phyloP scores from a whole-genome alignment of 2,329 filamentous ascomycete genomes.

The Paecilomyces sp. region DNA sequence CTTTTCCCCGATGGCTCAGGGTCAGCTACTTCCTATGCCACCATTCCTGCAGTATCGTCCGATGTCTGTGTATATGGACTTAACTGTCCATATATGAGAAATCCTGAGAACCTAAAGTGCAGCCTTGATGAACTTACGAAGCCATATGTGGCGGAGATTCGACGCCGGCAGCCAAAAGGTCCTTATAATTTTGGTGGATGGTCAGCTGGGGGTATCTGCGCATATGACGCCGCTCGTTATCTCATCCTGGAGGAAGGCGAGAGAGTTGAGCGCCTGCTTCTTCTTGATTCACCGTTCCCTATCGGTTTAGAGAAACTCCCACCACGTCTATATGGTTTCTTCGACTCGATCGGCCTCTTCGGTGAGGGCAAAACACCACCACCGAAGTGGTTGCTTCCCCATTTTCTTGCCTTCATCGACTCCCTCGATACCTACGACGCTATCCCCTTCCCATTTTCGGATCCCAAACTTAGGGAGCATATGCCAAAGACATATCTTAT shows the following conservation, averaged over 20 bases:
- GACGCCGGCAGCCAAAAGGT: conserved; percentile 40
- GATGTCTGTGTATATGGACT: conserved; percentile 37
- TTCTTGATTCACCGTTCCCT: conserved; percentile 62
- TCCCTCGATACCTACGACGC: conserved; percentile 40
- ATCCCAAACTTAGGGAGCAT: conserved; percentile 21
- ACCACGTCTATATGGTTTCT: conserved; percentile 43
- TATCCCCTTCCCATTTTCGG: conserved; percentile 21
- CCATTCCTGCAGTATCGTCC: conserved; percentile 32
- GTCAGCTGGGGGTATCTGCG: conserved; percentile 70
- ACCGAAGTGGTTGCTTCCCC: conserved; percentile 44
- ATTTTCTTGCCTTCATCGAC: conserved; percentile 45
- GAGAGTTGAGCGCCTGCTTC: conserved; percentile 51
- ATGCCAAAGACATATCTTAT: conserved; percentile 38
- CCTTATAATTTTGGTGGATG: conserved; percentile 65
- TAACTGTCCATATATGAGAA: conserved; percentile 40
- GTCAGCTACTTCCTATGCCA: conserved; percentile 40
- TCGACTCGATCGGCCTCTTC: conserved; percentile 41
- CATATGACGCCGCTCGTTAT: conserved; percentile 59
- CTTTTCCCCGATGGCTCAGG: conserved; percentile 41
- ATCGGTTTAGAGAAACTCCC: conserved; percentile 63
- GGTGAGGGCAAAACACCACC: conserved; percentile 36
- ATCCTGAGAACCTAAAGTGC: conserved; percentile 26
- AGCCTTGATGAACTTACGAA: conserved; percentile 28
- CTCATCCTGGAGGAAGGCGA: conserved; percentile 50
- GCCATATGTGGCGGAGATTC: conserved; percentile 38